A percentile compares a stretch with the other conserved stretches of the same genome.
Evolutionary conservation across 2,329 filamentous ascomycete species (phyloP).

Genomic region (Beauveria varroae): DNA sequence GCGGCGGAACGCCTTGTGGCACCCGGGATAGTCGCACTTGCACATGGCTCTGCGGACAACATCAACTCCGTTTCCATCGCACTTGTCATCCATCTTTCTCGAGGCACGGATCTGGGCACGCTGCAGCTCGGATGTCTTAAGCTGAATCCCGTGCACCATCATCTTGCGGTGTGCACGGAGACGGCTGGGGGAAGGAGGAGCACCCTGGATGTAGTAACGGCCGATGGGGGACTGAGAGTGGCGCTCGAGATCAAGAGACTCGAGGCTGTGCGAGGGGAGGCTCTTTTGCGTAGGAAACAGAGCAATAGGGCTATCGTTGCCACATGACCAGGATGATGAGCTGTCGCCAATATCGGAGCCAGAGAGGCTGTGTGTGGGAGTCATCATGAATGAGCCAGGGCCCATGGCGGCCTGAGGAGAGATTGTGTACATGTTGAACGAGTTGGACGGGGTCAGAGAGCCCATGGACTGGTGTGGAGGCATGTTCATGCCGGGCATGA

Average conservation of each 20-base stretch:
- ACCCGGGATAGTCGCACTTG: constrained; percentile 39
- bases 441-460: constrained; percentile 29
- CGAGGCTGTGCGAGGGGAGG: constrained; percentile 24
- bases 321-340: constrained; percentile 31
- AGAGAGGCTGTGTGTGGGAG: constrained; percentile 31
- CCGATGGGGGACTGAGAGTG: constrained; percentile 28
- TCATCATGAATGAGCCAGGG: constrained; percentile 30
- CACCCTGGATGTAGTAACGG: constrained; percentile 24
- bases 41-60: constrained; percentile 33
- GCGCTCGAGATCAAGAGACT: constrained; percentile 28
- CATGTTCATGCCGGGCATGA: constrained; percentile 31
- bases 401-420: constrained; percentile 27
- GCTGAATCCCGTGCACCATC: constrained; percentile 34
- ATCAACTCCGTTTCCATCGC: constrained; percentile 24
- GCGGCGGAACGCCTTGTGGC: constrained; percentile 42
- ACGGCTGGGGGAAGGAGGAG: constrained; percentile 25
- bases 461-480: constrained; percentile 26
- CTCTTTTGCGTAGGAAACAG: constrained; percentile 29
- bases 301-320: constrained; percentile 33
- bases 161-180: constrained; percentile 31
- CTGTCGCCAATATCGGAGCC: constrained; percentile 31
- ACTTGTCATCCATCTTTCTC: constrained; percentile 23
- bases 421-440: constrained; percentile 28
- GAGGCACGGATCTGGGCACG: constrained; percentile 29
- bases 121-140: constrained; percentile 37